Conservation (phyloP, 169 alveolate species). For the Babesia gibsoni region DNA sequence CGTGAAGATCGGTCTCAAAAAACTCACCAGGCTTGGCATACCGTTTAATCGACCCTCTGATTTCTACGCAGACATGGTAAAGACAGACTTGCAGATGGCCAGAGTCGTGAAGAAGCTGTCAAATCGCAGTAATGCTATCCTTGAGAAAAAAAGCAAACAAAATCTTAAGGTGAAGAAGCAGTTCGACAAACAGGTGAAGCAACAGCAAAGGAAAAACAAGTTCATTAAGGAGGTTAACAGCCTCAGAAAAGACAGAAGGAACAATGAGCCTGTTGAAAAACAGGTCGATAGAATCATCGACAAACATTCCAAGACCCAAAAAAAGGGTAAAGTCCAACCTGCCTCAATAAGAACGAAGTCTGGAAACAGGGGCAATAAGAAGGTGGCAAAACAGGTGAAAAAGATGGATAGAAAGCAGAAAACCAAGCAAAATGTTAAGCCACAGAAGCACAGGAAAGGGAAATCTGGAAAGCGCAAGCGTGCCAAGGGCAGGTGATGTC, state of each 20-base stretch:
- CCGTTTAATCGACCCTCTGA: slow-evolving; percentile 53
- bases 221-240: slow-evolving; percentile 42
- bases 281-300: slow-evolving; percentile 26
- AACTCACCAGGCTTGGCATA: slow-evolving; percentile 17
- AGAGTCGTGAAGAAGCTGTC: slow-evolving; percentile 25
- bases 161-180: slow-evolving; percentile 19
- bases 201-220: slow-evolving; percentile 48
- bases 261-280: neutral
- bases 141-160: slow-evolving; percentile 1
- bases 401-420: neutral
- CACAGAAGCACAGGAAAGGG: neutral
- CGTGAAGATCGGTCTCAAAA: slow-evolving; percentile 32
- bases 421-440: neutral
- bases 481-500: no score
- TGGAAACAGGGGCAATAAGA: no score
- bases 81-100: slow-evolving; percentile 49
- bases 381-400: neutral
- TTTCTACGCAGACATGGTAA: slow-evolving; percentile 61
- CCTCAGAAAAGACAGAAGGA: neutral
- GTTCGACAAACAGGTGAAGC: slow-evolving; percentile 34
- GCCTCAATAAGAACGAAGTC: neutral
- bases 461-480: no score
- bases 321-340: neutral
- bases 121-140: slow-evolving; percentile 3
- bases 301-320: neutral